phyloP scores from a whole-genome alignment of 768 basidiomycete genomes.

The Saitozyma podzolica region DNA sequence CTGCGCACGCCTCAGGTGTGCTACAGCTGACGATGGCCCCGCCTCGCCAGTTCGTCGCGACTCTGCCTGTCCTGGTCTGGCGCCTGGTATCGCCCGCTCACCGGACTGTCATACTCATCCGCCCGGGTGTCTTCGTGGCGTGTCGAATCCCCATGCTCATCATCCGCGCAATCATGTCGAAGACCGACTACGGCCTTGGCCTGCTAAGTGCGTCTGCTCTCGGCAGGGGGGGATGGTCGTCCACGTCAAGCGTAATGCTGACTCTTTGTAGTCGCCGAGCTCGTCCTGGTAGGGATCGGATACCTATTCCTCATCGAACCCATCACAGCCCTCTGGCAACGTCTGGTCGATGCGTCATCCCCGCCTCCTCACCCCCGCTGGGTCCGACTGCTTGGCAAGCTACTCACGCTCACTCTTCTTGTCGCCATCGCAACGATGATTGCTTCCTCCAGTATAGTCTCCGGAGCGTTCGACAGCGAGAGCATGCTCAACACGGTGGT shows the following conservation, averaged over 20 bases:
- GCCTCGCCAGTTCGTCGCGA: slow-evolving; percentile 11
- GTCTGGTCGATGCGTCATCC: slow-evolving; percentile 7
- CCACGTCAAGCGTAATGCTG: too few relatives aligned
- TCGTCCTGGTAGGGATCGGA: slow-evolving; percentile 24
- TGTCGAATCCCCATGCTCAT: slow-evolving; percentile 12
- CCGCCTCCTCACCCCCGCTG: neutral
- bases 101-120: slow-evolving; percentile 16
- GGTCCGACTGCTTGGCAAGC: neutral
- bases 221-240: too few relatives aligned
- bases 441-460: slow-evolving; percentile 4
- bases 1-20: neutral
- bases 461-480: slow-evolving; percentile 3
- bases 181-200: slow-evolving; percentile 9
- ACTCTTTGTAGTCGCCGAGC: slow-evolving; percentile 21
- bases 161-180: slow-evolving; percentile 18
- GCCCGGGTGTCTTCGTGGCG: slow-evolving; percentile 18
- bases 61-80: slow-evolving; percentile 8
- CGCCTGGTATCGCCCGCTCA: slow-evolving; percentile 2
- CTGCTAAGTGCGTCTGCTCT: slow-evolving; percentile 17
- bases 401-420: slow-evolving; percentile 6
- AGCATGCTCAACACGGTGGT: slow-evolving; percentile 6
- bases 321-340: slow-evolving; percentile 17
- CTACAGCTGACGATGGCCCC: neutral
- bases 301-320: slow-evolving; percentile 29
- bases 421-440: slow-evolving; percentile 14